Evolutionary conservation across 2,329 filamentous ascomycete species (phyloP), one percentile per base, ranked within the genome.

Genomic region (Exserohilum rostratum): DNA sequence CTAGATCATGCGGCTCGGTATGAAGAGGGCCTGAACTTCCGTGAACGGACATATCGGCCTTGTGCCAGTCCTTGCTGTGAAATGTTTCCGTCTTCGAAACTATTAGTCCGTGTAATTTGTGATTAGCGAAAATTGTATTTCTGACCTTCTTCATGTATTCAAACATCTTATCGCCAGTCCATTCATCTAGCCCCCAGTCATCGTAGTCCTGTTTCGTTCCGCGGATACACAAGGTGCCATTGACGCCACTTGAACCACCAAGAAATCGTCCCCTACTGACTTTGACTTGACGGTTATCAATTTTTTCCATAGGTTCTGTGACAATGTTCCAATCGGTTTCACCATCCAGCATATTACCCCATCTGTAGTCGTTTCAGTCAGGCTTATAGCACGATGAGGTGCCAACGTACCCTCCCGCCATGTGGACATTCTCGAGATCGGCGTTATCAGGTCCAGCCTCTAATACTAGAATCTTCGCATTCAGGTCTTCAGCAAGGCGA

Each of bases 141-240:
- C 47, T 0, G 42, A 65, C 82, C 67, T 84, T 85, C 45, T 72
- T 77, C 79, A 86, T 86, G 48, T 81, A 84, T 11, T 69, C 72
- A 55, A 83, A 86, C 58, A 86, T 80, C 18, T 86, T 82, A 3
- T 83, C 79, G 3, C 84, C 83, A 50, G 76, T 81, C 83, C 84
- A 84, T 2, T 81, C 83, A 31, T 76, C 79, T 50, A 83, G 58
- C 2, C 70, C 77, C 84, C 84, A 85, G 53, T 86, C 82, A 67
- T 86, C 82, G 17, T 80, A 78, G 53, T 77, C 76, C 39, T 82
- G 80, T 63, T 78, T 80, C 9, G 73, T 75, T 18, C 81, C 81
- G 4, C 80, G 76, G 25, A 83, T 77, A 48, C 79, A 80, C 3
- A 83, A 62, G 1, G 80, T 83, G 2, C 80, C 81, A 53, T 83